Percentiles rank a stretch among this genome's conserved stretches.
Conservation (phyloP, 257 asterid species). For the Handroanthus guayacan region DNA sequence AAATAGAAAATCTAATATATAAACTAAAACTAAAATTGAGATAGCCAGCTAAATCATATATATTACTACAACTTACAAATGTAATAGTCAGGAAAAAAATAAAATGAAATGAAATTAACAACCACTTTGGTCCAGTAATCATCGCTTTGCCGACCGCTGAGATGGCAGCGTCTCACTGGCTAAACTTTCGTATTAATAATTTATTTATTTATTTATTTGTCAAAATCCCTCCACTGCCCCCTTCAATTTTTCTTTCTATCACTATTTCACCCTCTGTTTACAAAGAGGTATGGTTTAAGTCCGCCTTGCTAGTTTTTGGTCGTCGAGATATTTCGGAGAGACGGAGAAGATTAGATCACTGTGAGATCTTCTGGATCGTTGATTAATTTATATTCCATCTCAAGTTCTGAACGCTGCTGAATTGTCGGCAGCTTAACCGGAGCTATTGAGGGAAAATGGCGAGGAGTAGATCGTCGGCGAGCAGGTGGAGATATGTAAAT, state of each 20-base stretch:
- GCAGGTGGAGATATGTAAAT: constrained; percentile 65
- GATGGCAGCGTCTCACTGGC: constrained; percentile 35
- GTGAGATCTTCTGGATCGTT: constrained; percentile 30
- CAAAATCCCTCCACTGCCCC: not conserved
- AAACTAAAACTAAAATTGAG: too few relatives aligned
- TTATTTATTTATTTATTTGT: not conserved
- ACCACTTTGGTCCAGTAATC: not conserved
- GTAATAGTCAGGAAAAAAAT: too few relatives aligned
- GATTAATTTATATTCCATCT: constrained; percentile 3
- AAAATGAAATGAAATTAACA: too few relatives aligned
- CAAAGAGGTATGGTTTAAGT: constrained; percentile 33
- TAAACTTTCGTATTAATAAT: not conserved
- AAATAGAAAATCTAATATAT: too few relatives aligned
- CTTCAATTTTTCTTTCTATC: not conserved
- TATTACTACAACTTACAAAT: too few relatives aligned
- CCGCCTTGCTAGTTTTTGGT: constrained; percentile 31
- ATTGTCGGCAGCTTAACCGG: constrained; percentile 4
- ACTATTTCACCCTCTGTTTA: constrained; percentile 30
- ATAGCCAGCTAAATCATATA: too few relatives aligned
- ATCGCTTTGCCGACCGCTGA: constrained; percentile 31
- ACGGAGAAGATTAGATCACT: constrained; percentile 29
- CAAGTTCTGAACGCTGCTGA: constrained; percentile 20
- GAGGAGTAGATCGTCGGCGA: constrained; percentile 86
- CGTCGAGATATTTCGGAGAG: constrained; percentile 35
- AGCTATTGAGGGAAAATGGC: constrained; percentile 54